These are phyloP conservation scores for Thermothelomyces thermophilus DNA, from an alignment of 2,329 filamentous ascomycete species.

Conservation along the genomic window DNA sequence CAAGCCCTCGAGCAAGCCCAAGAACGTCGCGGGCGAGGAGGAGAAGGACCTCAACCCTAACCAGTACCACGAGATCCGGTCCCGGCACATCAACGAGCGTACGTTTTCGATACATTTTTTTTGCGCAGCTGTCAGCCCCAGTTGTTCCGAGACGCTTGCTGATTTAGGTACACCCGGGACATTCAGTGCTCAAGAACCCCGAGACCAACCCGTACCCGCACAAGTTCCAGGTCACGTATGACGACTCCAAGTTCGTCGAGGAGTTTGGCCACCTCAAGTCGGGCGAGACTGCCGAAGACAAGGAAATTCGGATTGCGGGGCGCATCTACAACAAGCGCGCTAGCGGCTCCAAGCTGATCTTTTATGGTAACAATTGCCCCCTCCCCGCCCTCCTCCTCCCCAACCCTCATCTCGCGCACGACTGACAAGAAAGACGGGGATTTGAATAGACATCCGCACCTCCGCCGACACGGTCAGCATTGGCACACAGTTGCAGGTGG, in stretches of 20 bases:
- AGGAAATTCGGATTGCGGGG: conserved; percentile 69
- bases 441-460: conserved; percentile 43
- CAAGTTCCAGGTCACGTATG: conserved; percentile 82
- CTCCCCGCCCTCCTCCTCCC: not conserved
- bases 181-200: conserved; percentile 57
- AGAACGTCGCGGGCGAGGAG: conserved; percentile 55
- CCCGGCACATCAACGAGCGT: conserved; percentile 64
- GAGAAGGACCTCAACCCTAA: conserved; percentile 53
- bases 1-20: conserved; percentile 45
- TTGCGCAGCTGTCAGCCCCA: too few species aligned
- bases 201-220: conserved; percentile 85
- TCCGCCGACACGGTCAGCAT: conserved; percentile 50
- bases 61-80: conserved; percentile 93
- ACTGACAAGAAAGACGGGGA: not conserved
- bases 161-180: too few species aligned
- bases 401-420: not conserved
- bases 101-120: conserved; percentile 6
- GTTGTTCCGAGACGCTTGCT: too few species aligned
- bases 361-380: conserved; percentile 62
- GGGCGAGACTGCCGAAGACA: conserved; percentile 72
- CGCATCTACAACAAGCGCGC: conserved; percentile 85
- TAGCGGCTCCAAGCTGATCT: conserved; percentile 77
- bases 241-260: conserved; percentile 70
- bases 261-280: conserved; percentile 79
- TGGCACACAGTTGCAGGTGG: conserved; percentile 77